A percentile compares a stretch with the other conserved stretches of the same genome.
These are phyloP conservation scores for Podila verticillata DNA, from an alignment of 192 early-diverging fungal species.

Conservation along the genomic window DNA sequence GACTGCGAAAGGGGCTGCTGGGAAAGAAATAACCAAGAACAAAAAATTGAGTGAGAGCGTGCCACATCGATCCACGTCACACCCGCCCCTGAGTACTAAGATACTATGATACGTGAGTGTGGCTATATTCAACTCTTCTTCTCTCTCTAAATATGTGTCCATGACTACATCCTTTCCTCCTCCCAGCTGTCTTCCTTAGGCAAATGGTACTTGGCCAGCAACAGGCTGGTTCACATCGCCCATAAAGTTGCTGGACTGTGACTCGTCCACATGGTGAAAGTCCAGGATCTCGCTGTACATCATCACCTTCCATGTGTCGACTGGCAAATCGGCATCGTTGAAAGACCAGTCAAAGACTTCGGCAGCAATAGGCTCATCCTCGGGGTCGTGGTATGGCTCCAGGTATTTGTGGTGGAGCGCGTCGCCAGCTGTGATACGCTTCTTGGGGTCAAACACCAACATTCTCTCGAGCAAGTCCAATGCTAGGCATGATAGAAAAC, in stretches of 20 bases:
- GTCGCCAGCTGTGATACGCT: slow-evolving; percentile 87
- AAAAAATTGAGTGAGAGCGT: no score
- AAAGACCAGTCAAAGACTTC: slow-evolving; percentile 95
- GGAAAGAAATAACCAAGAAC: no score
- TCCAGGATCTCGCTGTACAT: slow-evolving; percentile 87
- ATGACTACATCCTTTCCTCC: no score
- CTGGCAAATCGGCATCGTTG: slow-evolving; percentile 88
- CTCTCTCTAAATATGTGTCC: no score
- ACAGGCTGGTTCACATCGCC: no score
- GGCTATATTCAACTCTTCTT: no score
- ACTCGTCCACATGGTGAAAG: slow-evolving; percentile 47
- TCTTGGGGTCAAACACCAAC: slow-evolving; percentile 93
- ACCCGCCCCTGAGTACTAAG: no score
- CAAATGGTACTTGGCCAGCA: no score
- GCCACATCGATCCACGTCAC: no score
- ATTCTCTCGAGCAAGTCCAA: slow-evolving; percentile 90
- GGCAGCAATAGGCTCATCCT: slow-evolving; percentile 85
- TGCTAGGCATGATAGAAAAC: slow-evolving; percentile 49
- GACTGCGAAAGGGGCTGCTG: no score
- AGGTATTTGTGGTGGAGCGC: slow-evolving; percentile 91
- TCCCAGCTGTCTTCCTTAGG: no score
- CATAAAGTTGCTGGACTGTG: slow-evolving; percentile 2
- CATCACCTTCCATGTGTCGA: slow-evolving; percentile 91
- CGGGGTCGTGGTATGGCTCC: slow-evolving; percentile 89
- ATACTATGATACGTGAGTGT: no score